Conservation (phyloP, 345 rosid species). For the Euclidium syriacum region DNA sequence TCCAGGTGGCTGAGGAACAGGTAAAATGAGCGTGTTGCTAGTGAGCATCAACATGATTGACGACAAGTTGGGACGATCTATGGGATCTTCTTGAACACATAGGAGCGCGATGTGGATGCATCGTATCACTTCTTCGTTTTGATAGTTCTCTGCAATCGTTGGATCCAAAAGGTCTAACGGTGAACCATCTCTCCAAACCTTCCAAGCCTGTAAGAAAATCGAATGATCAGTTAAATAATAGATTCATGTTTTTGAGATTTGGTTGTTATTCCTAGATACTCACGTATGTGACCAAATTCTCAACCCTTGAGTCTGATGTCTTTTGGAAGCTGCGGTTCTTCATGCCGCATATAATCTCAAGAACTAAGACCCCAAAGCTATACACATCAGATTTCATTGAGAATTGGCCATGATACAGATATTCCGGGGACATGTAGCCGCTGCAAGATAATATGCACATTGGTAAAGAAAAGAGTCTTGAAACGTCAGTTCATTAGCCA, state of each 20-base stretch:
- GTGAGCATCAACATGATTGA: background rate
- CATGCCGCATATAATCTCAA: constrained; percentile 14
- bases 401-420: constrained; percentile 16
- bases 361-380: constrained; percentile 18
- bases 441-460: too few species aligned
- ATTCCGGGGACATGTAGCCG: constrained; percentile 27
- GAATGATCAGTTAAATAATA: too few species aligned
- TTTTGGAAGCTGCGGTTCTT: constrained; percentile 9
- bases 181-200: background rate
- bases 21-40: background rate
- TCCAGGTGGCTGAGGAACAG: too few species aligned
- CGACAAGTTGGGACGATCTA: background rate
- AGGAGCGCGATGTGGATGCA: constrained; percentile 3
- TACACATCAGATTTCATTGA: constrained; percentile 24
- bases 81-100: background rate
- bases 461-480: too few species aligned
- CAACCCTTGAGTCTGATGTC: background rate
- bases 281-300: constrained; percentile 12
- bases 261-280: background rate
- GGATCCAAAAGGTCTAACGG: background rate
- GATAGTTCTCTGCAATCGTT: background rate
- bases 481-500: too few species aligned
- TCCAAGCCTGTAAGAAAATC: too few species aligned
- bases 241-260: too few species aligned
- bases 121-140: background rate